These are phyloP conservation scores for Capsicum chinense DNA, from an alignment of 257 asterid species.

Conservation along the genomic window DNA sequence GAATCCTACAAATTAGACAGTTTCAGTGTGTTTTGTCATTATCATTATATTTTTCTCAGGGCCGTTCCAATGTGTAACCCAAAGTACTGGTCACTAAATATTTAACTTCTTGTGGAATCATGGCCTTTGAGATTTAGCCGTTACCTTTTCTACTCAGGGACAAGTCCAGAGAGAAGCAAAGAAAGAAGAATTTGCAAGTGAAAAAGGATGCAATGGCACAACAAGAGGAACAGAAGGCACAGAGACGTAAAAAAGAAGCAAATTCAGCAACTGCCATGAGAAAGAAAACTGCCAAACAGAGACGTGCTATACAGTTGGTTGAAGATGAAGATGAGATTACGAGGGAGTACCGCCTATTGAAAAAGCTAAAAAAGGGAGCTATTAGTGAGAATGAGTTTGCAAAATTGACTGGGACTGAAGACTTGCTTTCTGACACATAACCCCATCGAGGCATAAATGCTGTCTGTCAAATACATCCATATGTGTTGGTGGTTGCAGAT, in stretches of 20 bases:
- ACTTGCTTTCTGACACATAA: slow-evolving; percentile 48
- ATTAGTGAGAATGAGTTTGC: slow-evolving; percentile 73
- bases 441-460: not conserved
- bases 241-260: slow-evolving; percentile 47
- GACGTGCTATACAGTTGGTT: slow-evolving; percentile 77
- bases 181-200: slow-evolving; percentile 72
- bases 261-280: slow-evolving; percentile 46
- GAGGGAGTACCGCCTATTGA: slow-evolving; percentile 72
- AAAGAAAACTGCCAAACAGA: slow-evolving; percentile 87
- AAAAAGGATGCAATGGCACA: slow-evolving; percentile 59
- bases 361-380: slow-evolving; percentile 74
- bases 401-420: slow-evolving; percentile 84
- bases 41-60: not conserved
- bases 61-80: not conserved
- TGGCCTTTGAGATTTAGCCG: not conserved
- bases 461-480: not conserved
- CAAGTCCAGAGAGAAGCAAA: slow-evolving; percentile 81
- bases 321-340: slow-evolving; percentile 88
- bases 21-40: not conserved
- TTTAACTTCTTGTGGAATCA: not conserved
- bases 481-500: not conserved
- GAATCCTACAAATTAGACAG: not conserved
- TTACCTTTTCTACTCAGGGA: slow-evolving; percentile 55
- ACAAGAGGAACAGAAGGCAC: slow-evolving; percentile 43
- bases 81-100: not conserved